These are phyloP conservation scores for Leccinum longicurvipes DNA, from an alignment of 768 basidiomycete species.

Conservation along the genomic window DNA sequence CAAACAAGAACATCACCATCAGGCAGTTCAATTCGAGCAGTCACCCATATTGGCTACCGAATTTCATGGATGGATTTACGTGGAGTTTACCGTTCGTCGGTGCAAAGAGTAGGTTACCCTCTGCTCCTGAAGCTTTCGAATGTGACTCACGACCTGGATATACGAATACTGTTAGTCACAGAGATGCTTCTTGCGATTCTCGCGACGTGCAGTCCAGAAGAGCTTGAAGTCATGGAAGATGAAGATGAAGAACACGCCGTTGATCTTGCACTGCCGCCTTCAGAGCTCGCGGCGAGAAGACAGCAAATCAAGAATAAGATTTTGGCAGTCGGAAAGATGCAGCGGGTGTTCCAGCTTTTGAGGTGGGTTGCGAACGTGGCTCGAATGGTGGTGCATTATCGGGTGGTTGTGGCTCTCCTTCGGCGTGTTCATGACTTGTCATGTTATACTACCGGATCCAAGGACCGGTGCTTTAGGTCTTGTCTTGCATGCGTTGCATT, in stretches of 20 bases:
- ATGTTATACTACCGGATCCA: no score
- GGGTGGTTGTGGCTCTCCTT: neutral
- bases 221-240: slow-evolving; percentile 69
- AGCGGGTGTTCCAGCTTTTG: slow-evolving; percentile 82
- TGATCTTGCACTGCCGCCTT: slow-evolving; percentile 33
- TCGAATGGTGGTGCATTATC: neutral
- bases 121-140: neutral
- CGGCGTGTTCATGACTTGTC: neutral
- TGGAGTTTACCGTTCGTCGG: slow-evolving; percentile 99
- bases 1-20: slow-evolving; percentile 95
- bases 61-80: slow-evolving; percentile 98
- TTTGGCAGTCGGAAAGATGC: slow-evolving; percentile 88
- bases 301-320: slow-evolving; percentile 93
- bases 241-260: slow-evolving; percentile 29
- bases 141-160: neutral
- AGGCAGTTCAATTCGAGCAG: slow-evolving; percentile 77
- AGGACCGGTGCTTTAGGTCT: neutral
- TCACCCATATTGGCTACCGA: slow-evolving; percentile 95
- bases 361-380: slow-evolving; percentile 50
- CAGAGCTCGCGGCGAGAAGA: slow-evolving; percentile 50
- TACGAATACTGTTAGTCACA: slow-evolving; percentile 56
- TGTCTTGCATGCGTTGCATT: neutral
- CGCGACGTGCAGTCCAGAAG: slow-evolving; percentile 90
- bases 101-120: slow-evolving; percentile 78
- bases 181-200: slow-evolving; percentile 97